Evolutionary conservation across 164 flowering plant genomes (phyloP), one percentile per base, ranked within the genome.

Genomic region (Dillenia turbinata): DNA sequence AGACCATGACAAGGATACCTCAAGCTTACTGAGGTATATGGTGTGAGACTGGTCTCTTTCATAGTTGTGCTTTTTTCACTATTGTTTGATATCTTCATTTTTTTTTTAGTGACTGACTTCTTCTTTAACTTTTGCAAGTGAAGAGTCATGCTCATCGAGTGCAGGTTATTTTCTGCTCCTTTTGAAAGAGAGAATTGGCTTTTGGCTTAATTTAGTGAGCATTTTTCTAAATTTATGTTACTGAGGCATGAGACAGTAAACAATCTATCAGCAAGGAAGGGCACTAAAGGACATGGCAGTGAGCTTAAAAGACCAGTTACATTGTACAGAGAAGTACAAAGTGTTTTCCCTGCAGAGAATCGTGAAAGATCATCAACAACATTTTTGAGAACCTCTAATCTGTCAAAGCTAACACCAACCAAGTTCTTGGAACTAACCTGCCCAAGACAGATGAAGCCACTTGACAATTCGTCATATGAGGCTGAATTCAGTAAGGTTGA

Each of bases 91-190:
- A n/a, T 16, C 17, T 43, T 33, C 60, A 13, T 22, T 19, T 44
- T 17, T 60, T 52, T 51, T 49, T 57, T n/a, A n/a, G 15, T 53
- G 26, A 49, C 26, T 49, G n/a, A 40, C 62, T 57, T 57, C 56
- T 55, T 6, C 40, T 4, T 54, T 12, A 10, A 52, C 22, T 54
- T 67, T 47, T 69, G 68, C 71, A 85, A 89, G 92, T 46, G 90
- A 87, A 66, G 92, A 87, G 68, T 87, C 92, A 22, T 75, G 88
- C 79, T 81, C 86, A 47, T 83, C 86, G 54, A 79, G 71, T 73
- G 85, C 92, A 85, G 96, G 96, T 89, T 54, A 26, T 53, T 46
- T 26, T 33, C 19, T 22, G 17, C 16, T 65, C 13, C 16, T 62
- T 49, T 6, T 8, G 54, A 71, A 33, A 10, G n/a, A 55, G 5